Evolutionary conservation across 148 eudicot species (phyloP), one percentile per base, ranked within the genome.

Genomic region (Spergularia marina): DNA sequence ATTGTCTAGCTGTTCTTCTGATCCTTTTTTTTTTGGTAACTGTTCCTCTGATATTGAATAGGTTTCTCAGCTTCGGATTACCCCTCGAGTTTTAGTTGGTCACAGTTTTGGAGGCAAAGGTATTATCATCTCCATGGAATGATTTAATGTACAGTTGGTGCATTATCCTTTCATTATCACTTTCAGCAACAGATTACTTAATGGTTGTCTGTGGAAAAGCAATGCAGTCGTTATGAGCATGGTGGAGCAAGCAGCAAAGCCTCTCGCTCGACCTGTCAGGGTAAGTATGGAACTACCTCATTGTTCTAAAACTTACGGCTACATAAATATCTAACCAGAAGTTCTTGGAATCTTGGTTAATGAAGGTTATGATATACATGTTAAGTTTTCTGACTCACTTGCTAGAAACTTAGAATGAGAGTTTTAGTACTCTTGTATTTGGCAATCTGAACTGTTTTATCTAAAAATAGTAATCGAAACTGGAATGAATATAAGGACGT

Each of bases 101-200:
- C 98, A 93, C 79, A 93, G 98, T 81, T 93, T 93, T 82, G 98
- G 98, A 75, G 98, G 98, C 76, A 93, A 93, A 93, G 98, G 98
- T 93, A 85, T 53, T 15, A 75, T 75, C 51, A 58, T 10, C 47
- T 62, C 34, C 20, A 41, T 65, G 60, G 54, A 23, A 39, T 44
- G 12, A 20, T 66, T 55, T 55, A 13, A 51, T 63, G 23, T 53
- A 72, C 58, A 21, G 18, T 5, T 72, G 70, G 7, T 70, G 56
- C 59, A 23, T 49, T 44, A 41, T 61, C 25, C 39, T 60, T 64
- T 54, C 20, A 8, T 65, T 23, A 23, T 1, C 53, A 39, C 40
- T n/a, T 71, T 77, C 40, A 23, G 39, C 63, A 49, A 25, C 39
- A 62, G 72, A 57, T 49, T 83, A 34, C 77, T 77, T 58, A 58